Evolutionary conservation across 1,139 yeast species (phyloP), one percentile per base, ranked within the genome.

Genomic region (Sugiyamaella japonica): DNA sequence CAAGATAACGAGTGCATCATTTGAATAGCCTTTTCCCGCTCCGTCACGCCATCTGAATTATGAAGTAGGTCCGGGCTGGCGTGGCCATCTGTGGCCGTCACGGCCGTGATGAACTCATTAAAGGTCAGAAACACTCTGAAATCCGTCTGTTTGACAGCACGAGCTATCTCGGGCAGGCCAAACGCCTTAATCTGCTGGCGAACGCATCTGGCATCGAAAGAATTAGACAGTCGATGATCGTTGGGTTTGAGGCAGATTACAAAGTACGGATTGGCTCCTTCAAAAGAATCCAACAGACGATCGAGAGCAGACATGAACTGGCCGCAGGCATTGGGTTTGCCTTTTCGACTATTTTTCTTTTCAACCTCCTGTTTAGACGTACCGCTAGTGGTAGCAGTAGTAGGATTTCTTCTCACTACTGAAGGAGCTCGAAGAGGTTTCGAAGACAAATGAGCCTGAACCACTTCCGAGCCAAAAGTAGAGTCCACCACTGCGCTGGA

Each of bases 161-260:
- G 64, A 2, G 76, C 74, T 41, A 74, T 64, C 54, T 74, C 77
- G 4, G 77, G 73, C 16, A 74, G 61, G 8, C 77, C 76, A 49
- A 73, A 66, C 1, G 77, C 76, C 47, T 70, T 68, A 28, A 73
- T 67, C 56, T 74, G 77, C 58, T 74, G 76, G 17, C 76, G 65
- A 10, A 74, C 75, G 56, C 76, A 73, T 16, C 76, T 64, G 3
- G 76, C 76, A 53, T 74, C 77, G 53, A 74, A 66, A 13, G 73
- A 70, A 7, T 70, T 66, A 1, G 72, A 62, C 10, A 72, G 61
- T 12, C 72, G 63, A 45, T 73, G 69, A 51, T 74, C 77, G 54
- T 74, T 74, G 6, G 77, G 77, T 58, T 74, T 74, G 46, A 74
- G 58, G 56, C 77, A 73, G 32, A 73, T 62, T 28, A 74, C 73